Evolutionary conservation across 2,329 filamentous ascomycete species (phyloP), one percentile per base, ranked within the genome.

Genomic region (Alternaria sp.): DNA sequence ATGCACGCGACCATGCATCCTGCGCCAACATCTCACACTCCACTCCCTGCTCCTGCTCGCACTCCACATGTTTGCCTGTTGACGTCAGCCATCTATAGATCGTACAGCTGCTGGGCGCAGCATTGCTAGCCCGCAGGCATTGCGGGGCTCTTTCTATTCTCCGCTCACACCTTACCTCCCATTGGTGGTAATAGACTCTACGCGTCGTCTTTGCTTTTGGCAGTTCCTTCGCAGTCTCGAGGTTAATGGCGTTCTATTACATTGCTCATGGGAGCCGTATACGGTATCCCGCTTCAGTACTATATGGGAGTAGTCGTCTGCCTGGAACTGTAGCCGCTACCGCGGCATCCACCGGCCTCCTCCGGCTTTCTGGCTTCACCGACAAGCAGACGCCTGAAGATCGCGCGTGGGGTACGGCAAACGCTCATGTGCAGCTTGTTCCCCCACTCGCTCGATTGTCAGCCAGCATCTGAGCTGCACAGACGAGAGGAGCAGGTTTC

Each of bases 381-480:
- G 63, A 64, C 60, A 63, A 61, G 54, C 61, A 49, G 59, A 58
- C 50, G 58, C 54, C 58, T 69, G 65, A 6, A 37, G 18, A 37
- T 37, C 18, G 28, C 18, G 28, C 49, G 49, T 51, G 49, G 49
- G 28, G 49, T 30, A 55, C 58, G 49, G 63, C 53, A 50, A 47
- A 55, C 58, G 51, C 49, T 62, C 60, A 67, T 66, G 64, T 67
- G 61, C 55, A 61, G 64, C 60, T 28, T 63, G 50, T 25, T 61
- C 60, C 55, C 66, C 60, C 71, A 71, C 71, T 37, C 60, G 65
- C 64, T 58, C 64, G 23, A 61, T 47, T 60, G 59, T 63, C 64
- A 72, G 62, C 65, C 61, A 70, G 50, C 64, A 60, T 61, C 60
- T 49, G 56, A 58, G 54, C 62, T 64, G 66, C 68, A 67, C 58